Evolutionary conservation across 257 asterid species (phyloP), one percentile per base, ranked within the genome.

Genomic region (Rubia yunnanensis): DNA sequence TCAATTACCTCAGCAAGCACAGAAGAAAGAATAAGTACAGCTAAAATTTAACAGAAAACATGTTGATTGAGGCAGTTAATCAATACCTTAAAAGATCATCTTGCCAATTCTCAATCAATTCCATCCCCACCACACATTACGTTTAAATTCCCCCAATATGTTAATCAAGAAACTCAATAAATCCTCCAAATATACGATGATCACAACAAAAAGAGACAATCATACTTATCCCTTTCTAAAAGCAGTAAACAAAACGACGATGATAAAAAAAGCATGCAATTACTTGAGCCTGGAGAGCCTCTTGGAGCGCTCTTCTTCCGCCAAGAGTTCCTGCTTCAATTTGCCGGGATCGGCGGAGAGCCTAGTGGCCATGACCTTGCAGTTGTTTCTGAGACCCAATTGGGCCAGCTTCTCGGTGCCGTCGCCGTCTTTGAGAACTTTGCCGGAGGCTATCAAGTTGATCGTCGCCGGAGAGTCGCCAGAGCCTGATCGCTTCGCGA

Each of bases 261-360:
- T 49, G 7, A 0, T 23, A n/a, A 30, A n/a, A 53, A 65, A 14
- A 1, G 4, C 44, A 27, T 18, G 11, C 27, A 26, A 59, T 63
- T 64, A 92, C 98, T 83, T 89, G 55, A 92, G 74, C 72, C 96
- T 82, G 6, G 89, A 74, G 56, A 92, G 86, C 74, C 73, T 83
- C 15, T 73, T 84, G 22, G 78, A 52, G 23, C 97, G 95, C 85
- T 92, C 98, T 72, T 92, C 98, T 74, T 87, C 98, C 10, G 91
- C 96, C 85, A 92, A 61, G 31, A 88, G 87, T 54, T 84, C 94
- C 1, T 87, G 88, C 46, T 77, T 74, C 18, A 79, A 53, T 78
- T 85, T 85, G 5, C 91, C 94, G 32, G 77, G 87, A 82, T 85
- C 95, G 71, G 76, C 61, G 54, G 86, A 76, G 23, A 79, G 86